These are phyloP conservation scores for Yamagishiella unicocca DNA, from an alignment of 139 green algal genomes.

Conservation along the genomic window DNA sequence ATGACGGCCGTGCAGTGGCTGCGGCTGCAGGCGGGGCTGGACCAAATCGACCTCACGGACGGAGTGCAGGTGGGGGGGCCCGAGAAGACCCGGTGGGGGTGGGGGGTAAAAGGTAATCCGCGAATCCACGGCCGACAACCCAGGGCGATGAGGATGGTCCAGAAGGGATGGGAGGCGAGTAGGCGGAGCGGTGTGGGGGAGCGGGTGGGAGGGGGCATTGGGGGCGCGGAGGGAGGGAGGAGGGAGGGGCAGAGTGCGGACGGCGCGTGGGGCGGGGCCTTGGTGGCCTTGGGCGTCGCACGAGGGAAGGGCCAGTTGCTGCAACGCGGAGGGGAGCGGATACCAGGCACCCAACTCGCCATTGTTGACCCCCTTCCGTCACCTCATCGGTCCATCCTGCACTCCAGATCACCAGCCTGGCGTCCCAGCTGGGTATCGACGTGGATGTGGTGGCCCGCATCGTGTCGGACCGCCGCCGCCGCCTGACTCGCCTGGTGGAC, in stretches of 20 bases:
- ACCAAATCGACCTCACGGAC: background rate
- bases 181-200: no score
- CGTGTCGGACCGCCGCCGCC: constrained; percentile 26
- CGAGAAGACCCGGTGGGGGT: no score
- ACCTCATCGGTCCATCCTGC: background rate
- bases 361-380: background rate
- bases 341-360: no score
- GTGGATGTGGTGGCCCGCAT: constrained; percentile 32
- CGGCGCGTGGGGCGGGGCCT: no score
- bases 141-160: no score
- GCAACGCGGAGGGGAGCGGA: background rate
- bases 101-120: no score
- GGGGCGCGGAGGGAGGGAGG: no score
- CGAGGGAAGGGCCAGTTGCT: background rate
- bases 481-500: background rate
- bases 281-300: no score
- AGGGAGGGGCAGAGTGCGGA: no score
- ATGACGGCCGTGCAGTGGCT: constrained; percentile 49
- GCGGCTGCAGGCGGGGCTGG: constrained; percentile 39
- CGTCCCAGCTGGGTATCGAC: constrained; percentile 4
- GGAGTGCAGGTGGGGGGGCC: background rate
- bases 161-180: no score
- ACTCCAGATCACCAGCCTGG: constrained; percentile 15
- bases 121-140: no score
- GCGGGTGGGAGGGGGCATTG: no score